These are phyloP conservation scores for Mycena rosella DNA, from an alignment of 768 basidiomycete species.

Conservation along the genomic window DNA sequence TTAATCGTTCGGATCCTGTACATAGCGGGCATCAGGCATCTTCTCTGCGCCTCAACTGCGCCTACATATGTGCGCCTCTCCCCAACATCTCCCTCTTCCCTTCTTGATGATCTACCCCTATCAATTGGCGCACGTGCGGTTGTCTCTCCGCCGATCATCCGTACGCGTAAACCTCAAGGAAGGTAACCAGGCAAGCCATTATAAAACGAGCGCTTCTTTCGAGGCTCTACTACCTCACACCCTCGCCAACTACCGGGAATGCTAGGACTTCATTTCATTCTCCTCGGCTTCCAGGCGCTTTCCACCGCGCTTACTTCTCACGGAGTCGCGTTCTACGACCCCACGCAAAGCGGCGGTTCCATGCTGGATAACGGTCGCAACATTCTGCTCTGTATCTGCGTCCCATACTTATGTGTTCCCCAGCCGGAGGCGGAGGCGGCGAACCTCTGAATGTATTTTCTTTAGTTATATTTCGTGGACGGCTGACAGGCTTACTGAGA, in stretches of 20 bases:
- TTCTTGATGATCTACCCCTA: neutral
- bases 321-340: slow-evolving; percentile 50
- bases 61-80: no score
- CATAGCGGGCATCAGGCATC: neutral
- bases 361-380: slow-evolving; percentile 52
- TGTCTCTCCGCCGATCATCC: no score
- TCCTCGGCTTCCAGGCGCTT: slow-evolving; percentile 26
- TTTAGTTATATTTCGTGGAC: neutral
- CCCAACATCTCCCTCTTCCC: no score
- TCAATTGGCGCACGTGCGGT: neutral
- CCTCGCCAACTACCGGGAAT: slow-evolving; percentile 5
- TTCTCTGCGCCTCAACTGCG: no score
- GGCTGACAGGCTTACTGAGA: neutral
- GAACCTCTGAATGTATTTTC: slow-evolving; percentile 59
- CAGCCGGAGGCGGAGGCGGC: slow-evolving; percentile 49
- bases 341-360: slow-evolving; percentile 54
- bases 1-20: no score
- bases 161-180: slow-evolving; percentile 3
- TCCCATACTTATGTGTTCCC: neutral
- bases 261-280: slow-evolving; percentile 25
- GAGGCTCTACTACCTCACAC: neutral
- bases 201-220: neutral
- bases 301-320: slow-evolving; percentile 8
- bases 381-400: neutral
- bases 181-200: neutral